These are phyloP conservation scores for Plasmodium cynomolgi DNA, from an alignment of 169 alveolate species.

Conservation along the genomic window DNA sequence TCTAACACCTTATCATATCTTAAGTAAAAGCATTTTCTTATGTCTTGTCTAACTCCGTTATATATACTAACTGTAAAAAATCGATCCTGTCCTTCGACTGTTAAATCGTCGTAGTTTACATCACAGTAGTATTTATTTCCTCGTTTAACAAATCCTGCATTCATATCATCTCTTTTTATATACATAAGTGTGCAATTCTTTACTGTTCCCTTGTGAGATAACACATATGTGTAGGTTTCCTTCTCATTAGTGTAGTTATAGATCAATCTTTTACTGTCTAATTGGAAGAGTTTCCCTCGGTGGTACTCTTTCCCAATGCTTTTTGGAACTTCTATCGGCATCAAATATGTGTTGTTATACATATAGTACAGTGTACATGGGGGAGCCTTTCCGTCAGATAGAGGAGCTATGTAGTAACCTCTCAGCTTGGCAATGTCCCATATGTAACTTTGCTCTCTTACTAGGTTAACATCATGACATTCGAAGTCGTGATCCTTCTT, in stretches of 20 bases:
- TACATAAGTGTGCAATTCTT: constrained; percentile 43
- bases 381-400: background rate
- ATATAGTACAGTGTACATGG: constrained; percentile 3
- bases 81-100: constrained; percentile 25
- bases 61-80: constrained; percentile 18
- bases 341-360: background rate
- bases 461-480: background rate
- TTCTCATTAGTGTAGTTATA: constrained; percentile 27
- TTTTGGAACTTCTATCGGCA: background rate
- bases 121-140: constrained; percentile 7
- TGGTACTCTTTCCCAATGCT: background rate
- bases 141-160: constrained; percentile 34
- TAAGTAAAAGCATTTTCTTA: constrained; percentile 23
- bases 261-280: background rate
- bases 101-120: constrained; percentile 34
- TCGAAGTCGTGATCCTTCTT: constrained; percentile 7
- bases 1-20: constrained; percentile 7
- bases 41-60: constrained; percentile 22
- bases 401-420: constrained; percentile 37
- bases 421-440: constrained; percentile 21
- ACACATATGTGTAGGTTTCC: constrained; percentile 7
- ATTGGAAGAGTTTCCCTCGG: constrained; percentile 11
- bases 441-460: background rate
- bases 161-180: constrained; percentile 24
- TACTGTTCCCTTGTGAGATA: constrained; percentile 3